Evolutionary conservation across 257 asterid species (phyloP).

Genomic region (Petunia axillaris): DNA sequence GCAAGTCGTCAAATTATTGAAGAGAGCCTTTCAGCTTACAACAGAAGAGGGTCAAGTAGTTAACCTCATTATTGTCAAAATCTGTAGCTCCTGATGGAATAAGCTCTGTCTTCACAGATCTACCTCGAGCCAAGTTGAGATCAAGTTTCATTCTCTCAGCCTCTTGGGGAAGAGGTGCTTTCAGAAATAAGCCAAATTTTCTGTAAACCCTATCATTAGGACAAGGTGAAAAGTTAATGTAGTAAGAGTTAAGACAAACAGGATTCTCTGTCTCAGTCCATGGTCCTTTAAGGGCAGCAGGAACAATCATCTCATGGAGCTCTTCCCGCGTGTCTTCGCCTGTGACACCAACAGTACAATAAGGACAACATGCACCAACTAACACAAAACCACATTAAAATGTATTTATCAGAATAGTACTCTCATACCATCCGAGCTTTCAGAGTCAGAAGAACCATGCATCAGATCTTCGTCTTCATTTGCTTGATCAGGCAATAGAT

Average conservation of each 20-base stretch:
- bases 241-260: slow-evolving; percentile 61
- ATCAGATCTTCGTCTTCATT: slow-evolving; percentile 49
- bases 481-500: slow-evolving; percentile 85
- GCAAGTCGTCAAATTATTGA: slow-evolving; percentile 24
- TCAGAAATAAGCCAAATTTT: slow-evolving; percentile 77
- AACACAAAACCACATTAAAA: slow-evolving; percentile 28
- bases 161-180: slow-evolving; percentile 78
- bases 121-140: slow-evolving; percentile 84
- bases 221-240: slow-evolving; percentile 61
- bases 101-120: slow-evolving; percentile 75
- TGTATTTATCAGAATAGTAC: not conserved
- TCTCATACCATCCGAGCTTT: slow-evolving; percentile 62
- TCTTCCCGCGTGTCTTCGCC: slow-evolving; percentile 73
- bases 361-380: slow-evolving; percentile 16
- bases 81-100: slow-evolving; percentile 65
- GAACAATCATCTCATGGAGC: slow-evolving; percentile 94
- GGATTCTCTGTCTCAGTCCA: slow-evolving; percentile 60
- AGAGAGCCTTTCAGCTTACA: slow-evolving; percentile 23
- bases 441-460: slow-evolving; percentile 61
- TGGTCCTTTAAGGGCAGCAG: slow-evolving; percentile 65
- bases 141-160: slow-evolving; percentile 83
- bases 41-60: slow-evolving; percentile 25
- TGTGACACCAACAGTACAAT: slow-evolving; percentile 44
- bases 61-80: slow-evolving; percentile 72
- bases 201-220: slow-evolving; percentile 81